Evolutionary conservation across 2,329 filamentous ascomycete genomes (phyloP), one percentile per base, ranked within the genome.

Genomic region (Thyridium curvatum): DNA sequence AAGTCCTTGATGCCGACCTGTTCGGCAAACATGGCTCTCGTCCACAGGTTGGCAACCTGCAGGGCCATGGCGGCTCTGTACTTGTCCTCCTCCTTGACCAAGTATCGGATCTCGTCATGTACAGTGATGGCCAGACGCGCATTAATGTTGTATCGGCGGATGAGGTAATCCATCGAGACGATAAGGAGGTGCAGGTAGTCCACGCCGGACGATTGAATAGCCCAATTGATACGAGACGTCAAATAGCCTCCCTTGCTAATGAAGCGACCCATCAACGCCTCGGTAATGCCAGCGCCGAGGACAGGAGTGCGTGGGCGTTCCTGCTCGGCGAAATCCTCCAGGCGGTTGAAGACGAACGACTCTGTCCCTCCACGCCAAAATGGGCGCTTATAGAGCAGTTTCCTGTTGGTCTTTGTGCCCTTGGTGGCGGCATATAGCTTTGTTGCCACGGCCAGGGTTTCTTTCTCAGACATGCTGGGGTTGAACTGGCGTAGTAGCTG

Each of bases 321-420:
- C 56, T 97, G 91, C 56, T 97, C 89, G 4, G 94, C 93, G 62
- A 98, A 98, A 51, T 96, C 89, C 65, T 98, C 94, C 0, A 98
- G 77, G 55, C 88, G 93, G 65, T 98, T 98, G 72, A 98, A 98
- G 8, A 98, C 91, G 50, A 97, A 93, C 0, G 88, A 95, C 59
- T 98, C 93, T 0, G 93, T 97, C 8, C 93, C 93, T 21, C 93
- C 93, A 37, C 90, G 81, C 91, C 93, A 98, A 60, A 98, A 98
- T 0, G 84, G 66, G 8, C 80, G 74, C 41, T 88, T 82, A 53
- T 79, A 76, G 6, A 97, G 64, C 0, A 71, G 51, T 50, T 84
- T 93, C 18, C 86, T 76, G 33, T 71, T 84, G 0, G 88, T 94
- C 55, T 93, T 93, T 38, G 81, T 77, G 17, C 93, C 93, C 59